Evolutionary conservation across 1,284 basidiomycete genomes (phyloP), one percentile per base, ranked within the genome.

Genomic region (Entoloma clypeatum): DNA sequence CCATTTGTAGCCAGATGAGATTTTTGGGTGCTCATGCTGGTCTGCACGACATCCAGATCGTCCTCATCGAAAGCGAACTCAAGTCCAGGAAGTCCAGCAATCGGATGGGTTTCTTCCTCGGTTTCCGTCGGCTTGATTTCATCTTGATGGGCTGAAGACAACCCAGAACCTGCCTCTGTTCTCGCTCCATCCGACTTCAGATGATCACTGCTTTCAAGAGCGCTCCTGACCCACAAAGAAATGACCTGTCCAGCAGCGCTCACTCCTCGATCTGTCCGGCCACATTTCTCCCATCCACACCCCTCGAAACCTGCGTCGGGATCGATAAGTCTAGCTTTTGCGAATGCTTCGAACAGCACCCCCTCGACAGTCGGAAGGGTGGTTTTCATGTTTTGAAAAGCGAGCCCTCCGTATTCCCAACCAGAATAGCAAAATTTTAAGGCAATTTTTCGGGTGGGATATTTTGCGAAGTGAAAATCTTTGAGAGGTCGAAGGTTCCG

Each of bases 181-280:
- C n/a, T n/a, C n/a, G n/a, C n/a, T n/a, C 13, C 28, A 17, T 25
- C 24, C 16, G 41, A n/a, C 29, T 47, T 30, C 24, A 18, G 37
- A 5, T 48, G 45, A 16, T 53, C 51, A 31, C 51, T 48, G n/a
- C 41, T 41, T 21, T 58, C 59, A 25, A 77, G 56, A 4, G 75
- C 71, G 59, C 86, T 91, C 49, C 91, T 68, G 11, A 95, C 78
- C 87, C 90, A 95, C 1, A 99, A 71, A 39, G 89, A 91, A 28
- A 98, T 75, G 24, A 99, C 94, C 62, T 99, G 95, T 1, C 92
- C 93, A 5, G 89, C 90, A 28, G 89, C 92, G 58, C 90, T 94
- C 36, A 99, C 95, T 0, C 96, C 95, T 25, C 85, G 74, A 69
- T 99, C 95, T 17, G 95, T 99, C 52, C 96, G 67, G 8, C 95